Conservation (phyloP, 306 rosid genomes). For the Quercus mongolica region DNA sequence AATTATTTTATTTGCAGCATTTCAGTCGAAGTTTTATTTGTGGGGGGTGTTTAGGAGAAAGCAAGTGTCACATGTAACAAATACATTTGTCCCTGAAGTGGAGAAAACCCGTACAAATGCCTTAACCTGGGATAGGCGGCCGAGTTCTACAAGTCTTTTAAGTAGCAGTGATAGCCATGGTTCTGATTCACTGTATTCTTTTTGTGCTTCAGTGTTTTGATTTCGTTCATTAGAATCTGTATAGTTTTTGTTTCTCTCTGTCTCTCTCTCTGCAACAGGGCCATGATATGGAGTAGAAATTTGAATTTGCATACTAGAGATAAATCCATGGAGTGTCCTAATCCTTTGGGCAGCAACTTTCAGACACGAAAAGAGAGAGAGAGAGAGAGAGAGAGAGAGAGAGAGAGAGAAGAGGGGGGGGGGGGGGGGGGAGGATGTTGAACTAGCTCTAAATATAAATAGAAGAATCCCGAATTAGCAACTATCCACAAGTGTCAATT, state of each 20-base stretch:
- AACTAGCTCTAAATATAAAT: no score
- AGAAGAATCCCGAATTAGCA: no score
- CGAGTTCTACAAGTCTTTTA: constrained; percentile 22
- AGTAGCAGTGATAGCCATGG: constrained; percentile 26
- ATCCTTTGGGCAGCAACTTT: no score
- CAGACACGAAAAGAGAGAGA: no score
- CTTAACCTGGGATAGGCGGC: constrained; percentile 7
- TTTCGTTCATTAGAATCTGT: neutral
- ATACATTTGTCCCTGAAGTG: constrained; percentile 13
- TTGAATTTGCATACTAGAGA: no score
- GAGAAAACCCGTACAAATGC: constrained; percentile 19
- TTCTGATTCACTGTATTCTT: constrained; percentile 7
- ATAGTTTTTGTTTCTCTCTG: neutral
- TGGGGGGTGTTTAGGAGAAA: constrained; percentile 77
- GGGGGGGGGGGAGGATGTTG: accelerated
- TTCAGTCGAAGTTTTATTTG: constrained; percentile 56
- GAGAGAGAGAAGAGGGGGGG: no score
- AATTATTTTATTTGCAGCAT: constrained; percentile 46
- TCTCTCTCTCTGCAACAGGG: neutral
- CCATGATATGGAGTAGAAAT: neutral
- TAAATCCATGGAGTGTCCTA: no score
- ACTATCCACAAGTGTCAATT: no score
- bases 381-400: no score
- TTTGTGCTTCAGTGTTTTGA: neutral
- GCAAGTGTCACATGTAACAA: constrained; percentile 21